Evolutionary conservation across 2,329 filamentous ascomycete genomes (phyloP).

Genomic region (Gnomoniopsis smithogilvyi): DNA sequence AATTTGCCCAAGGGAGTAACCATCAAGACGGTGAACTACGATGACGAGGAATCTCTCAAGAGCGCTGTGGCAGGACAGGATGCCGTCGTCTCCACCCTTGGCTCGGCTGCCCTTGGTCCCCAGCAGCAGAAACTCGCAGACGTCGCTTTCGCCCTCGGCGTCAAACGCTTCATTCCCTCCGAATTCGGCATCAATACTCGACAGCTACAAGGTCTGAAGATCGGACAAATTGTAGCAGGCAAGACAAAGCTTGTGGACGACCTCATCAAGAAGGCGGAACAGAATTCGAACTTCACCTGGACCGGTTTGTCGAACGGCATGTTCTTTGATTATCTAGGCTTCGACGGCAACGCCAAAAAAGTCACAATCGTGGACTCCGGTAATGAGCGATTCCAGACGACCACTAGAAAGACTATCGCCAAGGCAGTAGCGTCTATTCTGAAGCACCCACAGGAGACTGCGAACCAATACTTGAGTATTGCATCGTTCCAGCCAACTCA

Average conservation of each 20-base stretch:
- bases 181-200: conserved; percentile 44
- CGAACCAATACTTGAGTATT: conserved; percentile 56
- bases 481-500: conserved; percentile 56
- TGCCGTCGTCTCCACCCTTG: conserved; percentile 51
- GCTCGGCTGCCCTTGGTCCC: conserved; percentile 33
- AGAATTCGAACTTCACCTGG: conserved; percentile 51
- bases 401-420: conserved; percentile 49
- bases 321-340: conserved; percentile 61
- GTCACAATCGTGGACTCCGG: conserved; percentile 57
- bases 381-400: conserved; percentile 46
- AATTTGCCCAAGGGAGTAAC: conserved; percentile 33
- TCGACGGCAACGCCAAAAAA: conserved; percentile 45
- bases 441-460: conserved; percentile 44
- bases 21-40: conserved; percentile 45
- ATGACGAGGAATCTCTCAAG: conserved; percentile 38
- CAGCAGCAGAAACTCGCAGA: conserved; percentile 50
- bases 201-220: conserved; percentile 21
- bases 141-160: conserved; percentile 52
- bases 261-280: conserved; percentile 44
- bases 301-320: conserved; percentile 55
- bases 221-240: conserved; percentile 25
- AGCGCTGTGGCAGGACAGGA: conserved; percentile 50
- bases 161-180: conserved; percentile 55
- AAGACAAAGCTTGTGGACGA: conserved; percentile 43
- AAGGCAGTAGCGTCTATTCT: conserved; percentile 49